Base-by-base conservation (phyloP, 495 filamentous ascomycete genomes). In the Astrocystis sublimbata region DNA sequence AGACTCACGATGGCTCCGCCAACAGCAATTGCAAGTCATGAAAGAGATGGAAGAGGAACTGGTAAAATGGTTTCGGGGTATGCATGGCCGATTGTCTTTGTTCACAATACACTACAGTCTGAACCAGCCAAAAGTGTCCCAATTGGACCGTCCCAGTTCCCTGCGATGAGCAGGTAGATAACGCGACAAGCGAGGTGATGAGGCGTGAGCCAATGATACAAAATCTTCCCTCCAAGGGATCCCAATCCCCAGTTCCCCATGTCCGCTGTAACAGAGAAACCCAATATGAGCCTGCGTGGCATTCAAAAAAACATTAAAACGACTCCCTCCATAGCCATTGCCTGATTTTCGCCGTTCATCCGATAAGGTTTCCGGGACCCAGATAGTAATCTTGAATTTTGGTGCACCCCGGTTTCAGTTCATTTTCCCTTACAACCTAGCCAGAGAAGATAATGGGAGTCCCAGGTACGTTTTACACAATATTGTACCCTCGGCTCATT, bases 151-250 rank as follows among this genome's bases (percentile, higher is more conserved):
- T 36, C 50, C 28, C 9, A 28, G 13, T n/a, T 49, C 13, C 46
- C 26, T 30, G 17, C 24, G 24, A 28, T 21, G n/a, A 17, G 35
- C 23, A 51, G 36, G 46, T 49, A n/a, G 21, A 49, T 56, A 51
- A 40, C 49, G 41, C 47, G 49, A 13, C 41, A 56, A 55, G 60
- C 50, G 31, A 55, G 30, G 30, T n/a, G n/a, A n/a, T n/a, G 21
- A 23, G 60, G 50, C 60, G 50, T 54, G 60, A 62, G 60, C 60
- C 60, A 30, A 47, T n/a, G 56, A 56, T 40, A 41, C 41, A 56
- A 61, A 52, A 45, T 62, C 51, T 62, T 45, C 60, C 38, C 42
- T 40, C 36, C 31, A 47, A 28, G 33, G 60, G 21, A 40, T 62
- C 30, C 45, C 60, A 41, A 49, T 55, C 56, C 60, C 47, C 58